A percentile compares a stretch with the other conserved stretches of the same genome.
These are phyloP conservation scores for Beauveria varroae DNA, from an alignment of 2,329 filamentous ascomycete genomes.

Conservation along the genomic window DNA sequence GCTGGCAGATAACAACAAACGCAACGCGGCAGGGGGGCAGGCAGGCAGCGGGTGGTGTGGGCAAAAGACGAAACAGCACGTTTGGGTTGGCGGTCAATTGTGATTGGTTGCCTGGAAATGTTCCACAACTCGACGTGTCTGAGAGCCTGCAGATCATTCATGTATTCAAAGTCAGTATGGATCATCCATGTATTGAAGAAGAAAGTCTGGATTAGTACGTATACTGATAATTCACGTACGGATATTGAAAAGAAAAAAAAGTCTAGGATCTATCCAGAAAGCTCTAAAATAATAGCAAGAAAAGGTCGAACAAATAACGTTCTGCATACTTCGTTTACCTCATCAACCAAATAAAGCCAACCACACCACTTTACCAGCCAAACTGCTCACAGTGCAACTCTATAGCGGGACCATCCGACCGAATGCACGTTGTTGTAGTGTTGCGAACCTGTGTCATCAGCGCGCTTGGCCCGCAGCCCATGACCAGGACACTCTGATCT, in stretches of 20 bases:
- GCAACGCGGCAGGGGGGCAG: not conserved
- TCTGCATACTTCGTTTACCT: not conserved
- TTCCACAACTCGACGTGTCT: not conserved
- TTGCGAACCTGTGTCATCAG: conserved; percentile 36
- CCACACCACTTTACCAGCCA: conserved; percentile 27
- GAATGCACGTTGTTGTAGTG: conserved; percentile 32
- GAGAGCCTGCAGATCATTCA: not conserved
- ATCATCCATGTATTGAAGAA: too few relatives aligned
- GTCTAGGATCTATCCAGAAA: not conserved
- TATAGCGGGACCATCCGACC: conserved; percentile 32
- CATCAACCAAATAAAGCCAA: not conserved
- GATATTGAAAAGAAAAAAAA: too few relatives aligned
- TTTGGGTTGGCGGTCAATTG: not conserved
- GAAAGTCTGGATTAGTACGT: too few relatives aligned
- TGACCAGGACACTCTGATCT: conserved; percentile 31
- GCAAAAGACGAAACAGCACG: not conserved
- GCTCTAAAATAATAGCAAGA: too few relatives aligned
- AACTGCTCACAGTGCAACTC: conserved; percentile 43
- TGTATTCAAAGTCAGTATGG: not conserved
- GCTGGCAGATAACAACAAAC: too few relatives aligned
- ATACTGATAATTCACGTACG: too few relatives aligned
- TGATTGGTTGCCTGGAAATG: not conserved
- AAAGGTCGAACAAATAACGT: not conserved
- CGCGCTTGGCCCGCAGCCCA: conserved; percentile 38
- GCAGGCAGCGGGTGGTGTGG: not conserved